phyloP scores from a whole-genome alignment of 495 filamentous ascomycete genomes.

The Penicillium psychrofluorescens region DNA sequence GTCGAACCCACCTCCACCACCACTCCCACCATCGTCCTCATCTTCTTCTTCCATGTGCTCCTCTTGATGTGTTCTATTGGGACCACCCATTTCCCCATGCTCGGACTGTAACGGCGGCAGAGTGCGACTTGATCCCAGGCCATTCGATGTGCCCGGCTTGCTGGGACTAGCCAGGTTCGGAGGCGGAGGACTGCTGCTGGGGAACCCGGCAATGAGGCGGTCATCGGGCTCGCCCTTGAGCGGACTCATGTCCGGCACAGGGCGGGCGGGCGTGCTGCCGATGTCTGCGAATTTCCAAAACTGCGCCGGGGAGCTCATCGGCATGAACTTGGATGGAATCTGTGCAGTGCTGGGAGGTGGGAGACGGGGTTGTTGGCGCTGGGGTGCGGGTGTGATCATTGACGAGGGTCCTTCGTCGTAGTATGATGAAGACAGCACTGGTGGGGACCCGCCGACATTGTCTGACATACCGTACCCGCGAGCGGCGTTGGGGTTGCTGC shows the following conservation, averaged over 20 bases:
- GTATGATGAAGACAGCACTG: slow-evolving; percentile 62
- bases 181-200: slow-evolving; percentile 60
- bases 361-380: slow-evolving; percentile 72
- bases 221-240: slow-evolving; percentile 43
- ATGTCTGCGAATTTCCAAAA: slow-evolving; percentile 80
- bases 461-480: slow-evolving; percentile 52
- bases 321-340: slow-evolving; percentile 89
- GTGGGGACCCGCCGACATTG: slow-evolving; percentile 54
- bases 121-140: slow-evolving; percentile 25
- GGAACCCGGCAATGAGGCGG: slow-evolving; percentile 42
- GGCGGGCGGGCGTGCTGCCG: slow-evolving; percentile 71
- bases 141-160: slow-evolving; percentile 35
- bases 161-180: slow-evolving; percentile 40
- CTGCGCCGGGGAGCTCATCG: slow-evolving; percentile 89
- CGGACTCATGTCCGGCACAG: slow-evolving; percentile 53
- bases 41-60: slow-evolving; percentile 30
- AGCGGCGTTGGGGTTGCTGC: slow-evolving; percentile 44
- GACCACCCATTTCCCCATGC: slow-evolving; percentile 6
- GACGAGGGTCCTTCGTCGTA: slow-evolving; percentile 48
- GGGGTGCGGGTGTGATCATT: slow-evolving; percentile 80
- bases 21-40: slow-evolving; percentile 50
- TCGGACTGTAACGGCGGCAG: slow-evolving; percentile 29
- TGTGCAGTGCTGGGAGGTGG: slow-evolving; percentile 85
- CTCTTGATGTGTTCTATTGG: slow-evolving; percentile 9
- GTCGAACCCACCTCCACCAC: slow-evolving; percentile 55